These are phyloP conservation scores for Leucosporidium scottii DNA, from an alignment of 768 basidiomycete species.

Conservation along the genomic window DNA sequence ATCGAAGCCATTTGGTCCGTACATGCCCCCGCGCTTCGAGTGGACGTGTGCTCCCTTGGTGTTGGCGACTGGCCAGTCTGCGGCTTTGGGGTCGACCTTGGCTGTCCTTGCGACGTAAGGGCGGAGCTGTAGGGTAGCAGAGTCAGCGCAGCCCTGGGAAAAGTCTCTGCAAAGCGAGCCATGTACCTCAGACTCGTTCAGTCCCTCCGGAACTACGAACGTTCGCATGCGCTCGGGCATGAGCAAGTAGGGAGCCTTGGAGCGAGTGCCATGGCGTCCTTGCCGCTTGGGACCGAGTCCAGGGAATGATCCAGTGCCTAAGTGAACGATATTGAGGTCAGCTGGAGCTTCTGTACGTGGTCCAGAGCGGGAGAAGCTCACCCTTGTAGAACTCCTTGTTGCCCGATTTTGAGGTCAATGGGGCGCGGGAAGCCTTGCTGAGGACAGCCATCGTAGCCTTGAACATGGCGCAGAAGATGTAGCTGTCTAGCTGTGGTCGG, in stretches of 20 bases:
- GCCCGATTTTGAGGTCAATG: conserved; percentile 75
- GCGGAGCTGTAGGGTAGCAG: background rate
- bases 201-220: conserved; percentile 35
- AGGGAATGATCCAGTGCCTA: conserved; percentile 61
- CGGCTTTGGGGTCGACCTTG: conserved; percentile 10
- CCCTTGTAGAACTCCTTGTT: conserved; percentile 99
- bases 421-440: conserved; percentile 75
- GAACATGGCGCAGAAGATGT: background rate
- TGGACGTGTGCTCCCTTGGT: conserved; percentile 34
- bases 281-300: conserved; percentile 70
- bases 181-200: conserved; percentile 48
- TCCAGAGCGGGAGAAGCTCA: conserved; percentile 38
- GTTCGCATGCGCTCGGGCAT: conserved; percentile 37
- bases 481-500: too few species aligned
- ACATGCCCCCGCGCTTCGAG: conserved; percentile 31
- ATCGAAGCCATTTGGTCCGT: conserved; percentile 37
- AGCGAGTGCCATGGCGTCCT: conserved; percentile 78
- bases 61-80: conserved; percentile 35
- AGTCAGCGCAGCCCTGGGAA: background rate
- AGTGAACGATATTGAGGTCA: background rate
- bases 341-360: background rate
- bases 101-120: conserved; percentile 48
- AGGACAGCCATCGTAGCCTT: conserved; percentile 54
- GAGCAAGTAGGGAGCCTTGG: conserved; percentile 37
- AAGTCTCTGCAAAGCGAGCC: conserved; percentile 52